Percentiles rank a stretch among this genome's conserved stretches.
phyloP scores from a whole-genome alignment of 2,329 filamentous ascomycete genomes.

The Colletotrichum somersetense region DNA sequence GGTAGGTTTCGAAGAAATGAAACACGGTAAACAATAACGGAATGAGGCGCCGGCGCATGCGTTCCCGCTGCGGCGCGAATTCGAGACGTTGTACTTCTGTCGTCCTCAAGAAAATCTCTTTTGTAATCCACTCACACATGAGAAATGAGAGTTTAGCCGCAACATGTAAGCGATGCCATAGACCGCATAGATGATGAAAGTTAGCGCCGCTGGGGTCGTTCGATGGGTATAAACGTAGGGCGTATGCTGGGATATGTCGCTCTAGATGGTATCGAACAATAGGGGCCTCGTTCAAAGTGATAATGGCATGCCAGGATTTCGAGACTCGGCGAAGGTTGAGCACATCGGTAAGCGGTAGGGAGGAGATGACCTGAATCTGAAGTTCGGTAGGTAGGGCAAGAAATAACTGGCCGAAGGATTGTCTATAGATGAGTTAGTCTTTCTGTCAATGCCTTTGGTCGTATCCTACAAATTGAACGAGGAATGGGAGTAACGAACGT shows the following conservation, averaged over 20 bases:
- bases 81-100: constrained; percentile 67
- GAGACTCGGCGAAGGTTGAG: constrained; percentile 71
- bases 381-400: constrained; percentile 70
- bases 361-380: constrained; percentile 72
- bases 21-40: constrained; percentile 75
- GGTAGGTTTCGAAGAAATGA: constrained; percentile 76
- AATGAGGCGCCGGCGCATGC: constrained; percentile 74
- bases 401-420: constrained; percentile 70
- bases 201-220: constrained; percentile 62
- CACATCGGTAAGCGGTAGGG: constrained; percentile 70
- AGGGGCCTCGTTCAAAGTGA: constrained; percentile 70
- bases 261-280: constrained; percentile 73
- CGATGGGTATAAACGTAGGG: constrained; percentile 69
- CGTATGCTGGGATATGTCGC: constrained; percentile 71
- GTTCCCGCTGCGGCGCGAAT: constrained; percentile 71
- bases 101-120: constrained; percentile 72
- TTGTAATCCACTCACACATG: constrained; percentile 74
- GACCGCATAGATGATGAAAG: constrained; percentile 72
- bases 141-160: constrained; percentile 71
- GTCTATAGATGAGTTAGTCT: constrained; percentile 48
- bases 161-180: constrained; percentile 76
- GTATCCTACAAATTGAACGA: neutral
- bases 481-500: constrained; percentile 19
- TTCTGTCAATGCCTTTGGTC: neutral
- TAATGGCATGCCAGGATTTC: constrained; percentile 69